Evolutionary conservation across 2,329 filamentous ascomycete species (phyloP).

Genomic region (Calonectria naviculata): DNA sequence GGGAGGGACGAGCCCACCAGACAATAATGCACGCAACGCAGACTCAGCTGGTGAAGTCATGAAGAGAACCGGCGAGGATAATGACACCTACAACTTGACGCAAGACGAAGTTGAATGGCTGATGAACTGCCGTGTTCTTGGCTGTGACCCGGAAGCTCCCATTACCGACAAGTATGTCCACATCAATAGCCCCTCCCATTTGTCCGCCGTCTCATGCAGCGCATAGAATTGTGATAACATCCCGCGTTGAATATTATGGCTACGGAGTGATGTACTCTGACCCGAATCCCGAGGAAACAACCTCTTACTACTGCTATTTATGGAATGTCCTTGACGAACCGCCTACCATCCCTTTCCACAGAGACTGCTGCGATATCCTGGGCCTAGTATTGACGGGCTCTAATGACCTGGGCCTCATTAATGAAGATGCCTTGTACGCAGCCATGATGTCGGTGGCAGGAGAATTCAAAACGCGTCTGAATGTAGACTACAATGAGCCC

Average conservation of each 20-base stretch:
- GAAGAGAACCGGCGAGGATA: not conserved
- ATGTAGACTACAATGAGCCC: not conserved
- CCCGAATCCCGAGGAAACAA: no score
- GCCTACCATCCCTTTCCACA: not conserved
- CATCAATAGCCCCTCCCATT: not conserved
- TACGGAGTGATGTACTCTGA: not conserved
- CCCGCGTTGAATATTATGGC: not conserved
- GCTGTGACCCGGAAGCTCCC: not conserved
- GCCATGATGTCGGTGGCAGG: not conserved
- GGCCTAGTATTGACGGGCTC: not conserved
- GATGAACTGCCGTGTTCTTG: not conserved
- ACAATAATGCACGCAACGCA: not conserved
- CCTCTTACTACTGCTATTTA: no score
- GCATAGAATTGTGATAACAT: not conserved
- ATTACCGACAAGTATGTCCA: not conserved
- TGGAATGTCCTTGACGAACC: no score
- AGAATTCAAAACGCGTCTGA: not conserved
- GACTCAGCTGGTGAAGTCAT: not conserved
- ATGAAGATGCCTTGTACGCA: not conserved
- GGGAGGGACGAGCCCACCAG: not conserved
- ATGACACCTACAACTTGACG: not conserved
- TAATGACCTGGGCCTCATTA: not conserved
- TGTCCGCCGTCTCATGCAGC: not conserved
- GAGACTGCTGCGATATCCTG: not conserved
- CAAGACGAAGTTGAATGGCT: not conserved